phyloP scores from a whole-genome alignment of 2,329 filamentous ascomycete species.

The Endothia cerciana region DNA sequence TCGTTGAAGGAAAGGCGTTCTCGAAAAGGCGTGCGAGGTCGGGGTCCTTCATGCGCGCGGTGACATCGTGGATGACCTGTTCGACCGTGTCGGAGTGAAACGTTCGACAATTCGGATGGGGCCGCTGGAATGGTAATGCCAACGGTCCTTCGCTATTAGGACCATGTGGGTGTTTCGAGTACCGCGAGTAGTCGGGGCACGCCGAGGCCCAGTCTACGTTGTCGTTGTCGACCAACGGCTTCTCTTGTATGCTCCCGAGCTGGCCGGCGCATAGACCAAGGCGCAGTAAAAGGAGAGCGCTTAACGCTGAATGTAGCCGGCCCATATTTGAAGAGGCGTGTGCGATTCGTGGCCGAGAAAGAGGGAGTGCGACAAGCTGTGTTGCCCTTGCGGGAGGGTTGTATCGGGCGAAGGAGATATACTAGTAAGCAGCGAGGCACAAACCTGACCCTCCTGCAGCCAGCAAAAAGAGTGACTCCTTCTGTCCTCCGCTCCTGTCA shows the following conservation, averaged over 20 bases:
- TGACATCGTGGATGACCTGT: constrained; percentile 82
- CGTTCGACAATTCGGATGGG: constrained; percentile 79
- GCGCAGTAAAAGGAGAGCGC: constrained; percentile 11
- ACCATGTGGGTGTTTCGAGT: constrained; percentile 61
- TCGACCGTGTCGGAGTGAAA: constrained; percentile 89
- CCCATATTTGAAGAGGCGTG: constrained; percentile 12
- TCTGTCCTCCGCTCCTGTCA: not conserved
- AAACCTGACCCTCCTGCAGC: constrained; percentile 5
- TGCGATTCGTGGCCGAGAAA: not conserved
- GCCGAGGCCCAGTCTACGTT: constrained; percentile 41
- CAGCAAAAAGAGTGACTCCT: not conserved
- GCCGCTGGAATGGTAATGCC: constrained; percentile 83
- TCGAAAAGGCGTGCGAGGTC: constrained; percentile 93
- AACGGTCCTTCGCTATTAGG: constrained; percentile 82
- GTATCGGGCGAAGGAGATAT: not conserved
- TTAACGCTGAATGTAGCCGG: constrained; percentile 6
- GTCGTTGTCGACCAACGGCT: constrained; percentile 38
- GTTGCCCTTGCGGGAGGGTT: not conserved
- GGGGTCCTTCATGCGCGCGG: constrained; percentile 76
- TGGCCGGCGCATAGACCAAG: constrained; percentile 5
- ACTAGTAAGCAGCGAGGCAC: constrained; percentile 7
- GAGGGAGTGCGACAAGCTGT: not conserved
- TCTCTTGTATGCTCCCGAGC: constrained; percentile 33
- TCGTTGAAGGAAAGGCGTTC: constrained; percentile 90
- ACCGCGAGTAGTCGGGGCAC: constrained; percentile 68